These are phyloP conservation scores for Alternaria conjuncta DNA, from an alignment of 2,329 filamentous ascomycete genomes.

Conservation along the genomic window DNA sequence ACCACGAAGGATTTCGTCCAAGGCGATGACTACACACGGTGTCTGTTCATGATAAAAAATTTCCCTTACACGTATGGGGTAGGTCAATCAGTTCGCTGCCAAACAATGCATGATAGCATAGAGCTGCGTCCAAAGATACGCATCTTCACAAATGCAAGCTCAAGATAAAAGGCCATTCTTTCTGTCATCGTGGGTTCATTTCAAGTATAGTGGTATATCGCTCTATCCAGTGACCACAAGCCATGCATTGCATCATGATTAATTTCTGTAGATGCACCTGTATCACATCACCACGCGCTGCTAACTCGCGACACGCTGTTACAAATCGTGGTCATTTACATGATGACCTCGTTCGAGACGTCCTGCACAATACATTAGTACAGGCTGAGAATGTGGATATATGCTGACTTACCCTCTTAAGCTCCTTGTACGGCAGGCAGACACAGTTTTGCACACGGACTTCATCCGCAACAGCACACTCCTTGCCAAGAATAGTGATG, in stretches of 20 bases:
- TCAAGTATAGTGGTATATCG: slow-evolving; percentile 7
- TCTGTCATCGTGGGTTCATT: background rate
- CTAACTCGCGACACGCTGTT: background rate
- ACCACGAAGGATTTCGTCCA: background rate
- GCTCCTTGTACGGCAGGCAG: slow-evolving; percentile 95
- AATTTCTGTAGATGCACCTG: slow-evolving; percentile 6
- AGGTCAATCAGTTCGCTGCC: background rate
- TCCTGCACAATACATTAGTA: slow-evolving; percentile 61
- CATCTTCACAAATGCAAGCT: background rate
- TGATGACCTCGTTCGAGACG: slow-evolving; percentile 86
- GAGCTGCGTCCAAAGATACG: background rate
- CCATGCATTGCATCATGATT: slow-evolving; percentile 13
- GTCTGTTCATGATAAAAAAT: background rate
- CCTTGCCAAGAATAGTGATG: slow-evolving; percentile 96
- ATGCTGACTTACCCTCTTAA: slow-evolving; percentile 80
- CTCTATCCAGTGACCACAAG: slow-evolving; percentile 7
- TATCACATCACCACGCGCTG: background rate
- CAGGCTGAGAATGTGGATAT: background rate
- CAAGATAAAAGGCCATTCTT: background rate
- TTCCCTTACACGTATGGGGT: background rate
- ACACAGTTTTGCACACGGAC: slow-evolving; percentile 97
- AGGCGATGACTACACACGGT: background rate
- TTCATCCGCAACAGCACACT: slow-evolving; percentile 92
- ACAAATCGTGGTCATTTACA: slow-evolving; percentile 62
- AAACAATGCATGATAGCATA: background rate